Percentiles rank a stretch among this genome's conserved stretches.
Conservation (phyloP, 768 basidiomycete genomes). For the Trametes punicea region DNA sequence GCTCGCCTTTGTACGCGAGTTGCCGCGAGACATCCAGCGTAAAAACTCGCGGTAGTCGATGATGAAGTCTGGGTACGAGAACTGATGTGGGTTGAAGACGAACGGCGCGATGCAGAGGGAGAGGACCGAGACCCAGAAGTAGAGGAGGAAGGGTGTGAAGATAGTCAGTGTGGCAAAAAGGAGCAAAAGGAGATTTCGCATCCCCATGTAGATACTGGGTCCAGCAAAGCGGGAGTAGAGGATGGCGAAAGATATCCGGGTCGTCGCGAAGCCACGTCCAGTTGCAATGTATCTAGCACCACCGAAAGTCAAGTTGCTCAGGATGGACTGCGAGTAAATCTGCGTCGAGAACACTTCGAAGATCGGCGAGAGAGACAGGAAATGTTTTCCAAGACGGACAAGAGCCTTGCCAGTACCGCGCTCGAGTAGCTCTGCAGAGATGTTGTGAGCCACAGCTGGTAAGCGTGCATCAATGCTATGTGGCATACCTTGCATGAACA, state of each 20-base stretch:
- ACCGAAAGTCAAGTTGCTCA: slow-evolving; percentile 96
- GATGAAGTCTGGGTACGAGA: slow-evolving; percentile 94
- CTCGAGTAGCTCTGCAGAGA: slow-evolving; percentile 78
- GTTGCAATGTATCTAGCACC: slow-evolving; percentile 99
- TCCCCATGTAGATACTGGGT: slow-evolving; percentile 98
- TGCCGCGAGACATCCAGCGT: slow-evolving; percentile 99
- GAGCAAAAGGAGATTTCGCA: slow-evolving; percentile 87
- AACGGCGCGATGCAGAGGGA: slow-evolving; percentile 96
- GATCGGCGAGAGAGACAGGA: slow-evolving; percentile 92
- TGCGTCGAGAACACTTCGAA: slow-evolving; percentile 99
- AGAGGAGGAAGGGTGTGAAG: slow-evolving; percentile 93
- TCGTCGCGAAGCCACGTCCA: slow-evolving; percentile 98
- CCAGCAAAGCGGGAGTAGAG: slow-evolving; percentile 98
- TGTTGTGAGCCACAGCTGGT: background rate
- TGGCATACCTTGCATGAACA: slow-evolving; percentile 87
- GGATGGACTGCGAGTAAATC: slow-evolving; percentile 95
- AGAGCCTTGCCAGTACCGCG: slow-evolving; percentile 94
- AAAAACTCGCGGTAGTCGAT: slow-evolving; percentile 98
- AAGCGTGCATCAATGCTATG: background rate
- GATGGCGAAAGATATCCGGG: slow-evolving; percentile 92
- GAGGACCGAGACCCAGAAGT: slow-evolving; percentile 97
- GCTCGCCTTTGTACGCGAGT: slow-evolving; percentile 93
- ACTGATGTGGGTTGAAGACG: slow-evolving; percentile 99
- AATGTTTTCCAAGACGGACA: slow-evolving; percentile 93
- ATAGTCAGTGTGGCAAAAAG: slow-evolving; percentile 89